Base-by-base conservation (phyloP, 139 green algal species). In the Picochlorum sp. region DNA sequence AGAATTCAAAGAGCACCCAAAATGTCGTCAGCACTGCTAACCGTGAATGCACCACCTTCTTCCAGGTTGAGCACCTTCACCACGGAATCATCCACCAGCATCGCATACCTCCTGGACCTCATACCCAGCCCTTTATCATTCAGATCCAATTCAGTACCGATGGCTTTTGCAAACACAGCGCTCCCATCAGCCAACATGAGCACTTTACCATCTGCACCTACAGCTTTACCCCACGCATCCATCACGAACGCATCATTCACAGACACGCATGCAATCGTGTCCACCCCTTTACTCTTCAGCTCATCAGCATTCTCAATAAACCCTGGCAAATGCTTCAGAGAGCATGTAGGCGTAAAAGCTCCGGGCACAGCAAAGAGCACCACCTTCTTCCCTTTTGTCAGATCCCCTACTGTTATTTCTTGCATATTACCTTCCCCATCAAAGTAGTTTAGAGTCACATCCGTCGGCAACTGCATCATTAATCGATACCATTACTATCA, bases 221-320 rank as follows among this genome's bases (percentile, higher is more conserved):
- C 61, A n/a, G 55, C 69, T 74, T 98, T 94, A 64, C 83, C 87
- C 91, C 91, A 98, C 1, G 91, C 91, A 25, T 90, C 77, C 85
- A 94, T 91, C 9, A 98, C 91, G 68, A 98, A 98, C 3, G 90
- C 81, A 66, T 97, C 90, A 54, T 98, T 98, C 4, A 98, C 93
- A 14, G 78, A 80, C 13, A 99, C 69, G 70, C 93, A 99, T 5
- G 76, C 86, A 50, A 99, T 92, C 18, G 76, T 86, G 72, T 96
- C 86, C 24, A 97, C 82, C 20, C 93, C 93, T 64, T 89, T 91
- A 7, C 58, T 57, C 39, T 90, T 92, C 36, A 99, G 71, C 60
- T 98, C 83, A 31, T 96, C 91, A 10, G 86, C 86, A 47, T 88
- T 88, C 29, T 95, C 80, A 31, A 96, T 76, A 59, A 96, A 96